Base-by-base conservation (phyloP, 2,329 filamentous ascomycete genomes). In the Sarocladiaceae sp. region DNA sequence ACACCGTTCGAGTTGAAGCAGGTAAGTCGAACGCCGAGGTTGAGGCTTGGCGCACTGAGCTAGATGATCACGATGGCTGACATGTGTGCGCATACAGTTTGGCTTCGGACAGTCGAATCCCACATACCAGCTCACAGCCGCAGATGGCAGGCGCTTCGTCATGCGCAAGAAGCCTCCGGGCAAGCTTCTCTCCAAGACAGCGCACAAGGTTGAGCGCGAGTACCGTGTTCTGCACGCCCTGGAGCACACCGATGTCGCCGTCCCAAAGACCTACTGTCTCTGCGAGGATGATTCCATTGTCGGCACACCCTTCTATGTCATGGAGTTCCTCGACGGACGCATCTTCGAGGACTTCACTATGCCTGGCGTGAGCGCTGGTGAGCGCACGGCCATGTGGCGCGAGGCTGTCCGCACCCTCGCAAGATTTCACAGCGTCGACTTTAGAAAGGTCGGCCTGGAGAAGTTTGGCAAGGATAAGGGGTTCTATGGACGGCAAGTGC, bases 151-250 rank as follows among this genome's bases (percentile, higher is more conserved):
- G 59, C 84, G 85, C 65, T 96, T 86, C 72, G 94, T 99, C 29
- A 81, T 97, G 75, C 90, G 94, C 67, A 97, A 99, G 80, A 97
- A 97, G 74, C 94, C 94, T 1, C 93, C 94, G n/a, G 94, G 94
- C 57, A 84, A 87, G 72, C 85, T 99, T 35, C 79, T 97, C 48
- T 96, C 90, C 61, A 90, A 91, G 73, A 93, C 93, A 2, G 94
- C 94, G 10, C 94, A 99, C 75, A 88, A 93, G 68, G 93, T 99
- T 63, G 94, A 99, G 73, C 88, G 94, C 62, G 94, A 99, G 71
- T 94, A 94, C 73, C 85, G 87, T 63, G 88, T 97, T 64, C 88
- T 97, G 64, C 83, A 89, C 66, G 92, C 93, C 2, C 79, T 97
- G 28, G 82, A 84, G 52, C 57, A 74, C 51, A 95, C 90, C 18